A percentile compares a stretch with the other conserved stretches of the same genome.
Evolutionary conservation across 768 basidiomycete species (phyloP).

Genomic region (Lentinula sp.): DNA sequence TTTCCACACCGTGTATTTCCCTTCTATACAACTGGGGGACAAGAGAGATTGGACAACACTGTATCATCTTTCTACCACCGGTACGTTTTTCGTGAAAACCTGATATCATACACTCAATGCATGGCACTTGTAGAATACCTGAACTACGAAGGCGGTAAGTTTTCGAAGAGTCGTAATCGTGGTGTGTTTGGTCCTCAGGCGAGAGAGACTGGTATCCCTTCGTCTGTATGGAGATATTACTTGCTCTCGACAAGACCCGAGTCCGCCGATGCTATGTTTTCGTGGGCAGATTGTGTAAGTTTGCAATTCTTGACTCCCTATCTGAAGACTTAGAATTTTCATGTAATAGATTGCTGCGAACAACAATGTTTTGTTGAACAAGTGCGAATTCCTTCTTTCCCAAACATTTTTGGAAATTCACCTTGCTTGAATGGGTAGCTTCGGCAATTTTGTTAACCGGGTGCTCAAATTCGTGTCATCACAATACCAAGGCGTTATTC

Average conservation of each 20-base stretch:
- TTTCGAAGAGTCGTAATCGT: conserved; percentile 94
- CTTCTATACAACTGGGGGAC: conserved; percentile 84
- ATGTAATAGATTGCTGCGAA: conserved; percentile 71
- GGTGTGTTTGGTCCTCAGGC: conserved; percentile 97
- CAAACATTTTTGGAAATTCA: background rate
- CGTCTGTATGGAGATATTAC: conserved; percentile 97
- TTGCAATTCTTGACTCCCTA: no score
- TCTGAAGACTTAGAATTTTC: background rate
- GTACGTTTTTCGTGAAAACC: conserved; percentile 32
- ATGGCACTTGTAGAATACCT: conserved; percentile 65
- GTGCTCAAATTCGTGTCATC: conserved; percentile 87
- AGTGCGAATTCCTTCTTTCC: conserved; percentile 38
- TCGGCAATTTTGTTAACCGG: conserved; percentile 98
- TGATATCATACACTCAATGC: no score
- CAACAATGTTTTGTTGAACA: conserved; percentile 91
- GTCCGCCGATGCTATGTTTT: conserved; percentile 92
- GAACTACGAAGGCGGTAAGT: conserved; percentile 98
- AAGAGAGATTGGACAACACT: conserved; percentile 90
- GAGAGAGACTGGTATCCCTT: conserved; percentile 86
- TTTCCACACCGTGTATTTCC: conserved; percentile 96
- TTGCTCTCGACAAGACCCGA: conserved; percentile 90
- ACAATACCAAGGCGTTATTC: conserved; percentile 74
- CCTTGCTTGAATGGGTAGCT: conserved; percentile 34
- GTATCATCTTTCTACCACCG: conserved; percentile 92
- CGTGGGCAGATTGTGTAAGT: conserved; percentile 90